A percentile compares a stretch with the other conserved stretches of the same genome.
phyloP scores from a whole-genome alignment of 2,329 filamentous ascomycete species.

The Colletotrichum lupini region DNA sequence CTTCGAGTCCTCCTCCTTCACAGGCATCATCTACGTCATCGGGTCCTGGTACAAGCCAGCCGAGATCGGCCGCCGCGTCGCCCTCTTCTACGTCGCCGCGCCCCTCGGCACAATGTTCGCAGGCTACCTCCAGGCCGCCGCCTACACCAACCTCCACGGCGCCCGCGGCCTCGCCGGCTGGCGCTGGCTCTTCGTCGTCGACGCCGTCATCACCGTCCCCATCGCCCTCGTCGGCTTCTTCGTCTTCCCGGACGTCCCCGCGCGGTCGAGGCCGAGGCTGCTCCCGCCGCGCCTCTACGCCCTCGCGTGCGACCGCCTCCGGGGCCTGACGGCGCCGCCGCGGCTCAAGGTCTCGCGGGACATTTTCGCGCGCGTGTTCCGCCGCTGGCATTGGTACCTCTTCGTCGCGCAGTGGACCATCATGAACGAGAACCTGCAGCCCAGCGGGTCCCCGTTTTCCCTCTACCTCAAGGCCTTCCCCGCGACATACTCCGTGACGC shows the following conservation, averaged over 20 bases:
- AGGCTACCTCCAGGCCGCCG: constrained; percentile 66
- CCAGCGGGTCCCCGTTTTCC: constrained; percentile 49
- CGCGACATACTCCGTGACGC: constrained; percentile 49
- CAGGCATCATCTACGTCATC: constrained; percentile 47
- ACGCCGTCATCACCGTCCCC: constrained; percentile 66
- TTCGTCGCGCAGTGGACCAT: constrained; percentile 51
- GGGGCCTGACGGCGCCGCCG: constrained; percentile 42
- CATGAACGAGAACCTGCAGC: constrained; percentile 50
- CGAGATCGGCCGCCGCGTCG: constrained; percentile 60
- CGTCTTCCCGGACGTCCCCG: constrained; percentile 45
- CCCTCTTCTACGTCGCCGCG: constrained; percentile 60
- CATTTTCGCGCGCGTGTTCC: constrained; percentile 50
- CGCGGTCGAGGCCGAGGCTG: constrained; percentile 45
- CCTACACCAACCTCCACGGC: constrained; percentile 63
- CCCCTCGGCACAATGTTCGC: constrained; percentile 66
- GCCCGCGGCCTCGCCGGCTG: constrained; percentile 61
- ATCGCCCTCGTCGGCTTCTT: constrained; percentile 60
- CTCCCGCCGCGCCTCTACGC: constrained; percentile 42
- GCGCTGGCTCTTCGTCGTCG: constrained; percentile 69
- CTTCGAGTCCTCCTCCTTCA: constrained; percentile 48
- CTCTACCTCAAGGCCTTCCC: constrained; percentile 52
- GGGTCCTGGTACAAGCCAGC: constrained; percentile 54
- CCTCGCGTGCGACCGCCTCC: constrained; percentile 45
- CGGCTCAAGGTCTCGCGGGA: constrained; percentile 45
- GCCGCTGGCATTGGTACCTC: constrained; percentile 52